Evolutionary conservation across 2,329 filamentous ascomycete genomes (phyloP).

Genomic region (Colletotrichum viniferum): DNA sequence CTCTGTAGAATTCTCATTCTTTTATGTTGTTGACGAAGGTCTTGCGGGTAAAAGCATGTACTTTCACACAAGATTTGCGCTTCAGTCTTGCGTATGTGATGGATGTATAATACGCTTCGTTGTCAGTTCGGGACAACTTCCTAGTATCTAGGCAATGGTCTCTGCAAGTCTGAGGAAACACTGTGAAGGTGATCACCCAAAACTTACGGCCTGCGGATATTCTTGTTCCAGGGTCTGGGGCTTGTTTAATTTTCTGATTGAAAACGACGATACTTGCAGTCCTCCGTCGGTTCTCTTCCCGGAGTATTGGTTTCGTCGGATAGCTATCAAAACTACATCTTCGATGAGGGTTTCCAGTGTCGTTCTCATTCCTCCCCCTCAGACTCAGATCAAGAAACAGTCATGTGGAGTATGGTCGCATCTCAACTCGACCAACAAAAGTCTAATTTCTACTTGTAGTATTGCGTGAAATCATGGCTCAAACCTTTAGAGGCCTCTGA

Average conservation of each 20-base stretch:
- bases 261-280: not conserved
- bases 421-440: not conserved
- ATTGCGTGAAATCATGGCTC: not conserved
- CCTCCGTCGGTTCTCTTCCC: not conserved
- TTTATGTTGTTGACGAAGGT: too few species aligned
- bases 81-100: too few species aligned
- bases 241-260: not conserved
- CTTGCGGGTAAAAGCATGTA: too few species aligned
- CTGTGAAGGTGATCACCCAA: not conserved
- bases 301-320: not conserved
- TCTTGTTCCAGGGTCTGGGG: not conserved
- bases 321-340: fast-evolving
- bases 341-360: not conserved
- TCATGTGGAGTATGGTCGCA: fast-evolving
- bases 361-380: not conserved
- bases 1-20: too few species aligned
- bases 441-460: not conserved
- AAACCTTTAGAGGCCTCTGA: not conserved
- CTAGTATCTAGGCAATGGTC: too few species aligned
- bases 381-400: not conserved
- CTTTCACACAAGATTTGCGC: too few species aligned
- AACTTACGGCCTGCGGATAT: fast-evolving
- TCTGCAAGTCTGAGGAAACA: too few species aligned
- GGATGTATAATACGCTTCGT: too few species aligned
- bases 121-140: too few species aligned